Evolutionary conservation across 2,329 filamentous ascomycete genomes (phyloP).

Genomic region (Dactylonectria macrodidyma): DNA sequence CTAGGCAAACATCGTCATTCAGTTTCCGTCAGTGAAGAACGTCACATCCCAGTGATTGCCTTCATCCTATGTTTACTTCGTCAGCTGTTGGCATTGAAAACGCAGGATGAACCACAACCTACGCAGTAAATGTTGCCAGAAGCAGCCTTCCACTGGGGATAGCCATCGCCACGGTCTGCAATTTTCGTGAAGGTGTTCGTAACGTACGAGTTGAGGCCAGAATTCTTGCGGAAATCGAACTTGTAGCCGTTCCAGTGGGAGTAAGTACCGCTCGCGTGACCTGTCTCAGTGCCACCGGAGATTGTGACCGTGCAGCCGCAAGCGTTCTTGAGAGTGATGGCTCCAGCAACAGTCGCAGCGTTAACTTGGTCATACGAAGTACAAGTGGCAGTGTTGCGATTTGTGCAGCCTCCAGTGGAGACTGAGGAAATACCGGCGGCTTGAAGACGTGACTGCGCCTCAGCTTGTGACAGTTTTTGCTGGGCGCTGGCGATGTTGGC

Average conservation of each 20-base stretch:
- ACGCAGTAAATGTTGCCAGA: constrained; percentile 47
- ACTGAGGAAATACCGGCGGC: constrained; percentile 42
- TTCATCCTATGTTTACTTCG: constrained; percentile 31
- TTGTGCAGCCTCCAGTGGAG: constrained; percentile 44
- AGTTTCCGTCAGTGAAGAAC: constrained; percentile 21
- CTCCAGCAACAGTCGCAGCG: constrained; percentile 42
- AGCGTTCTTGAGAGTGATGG: constrained; percentile 44
- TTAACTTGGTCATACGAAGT: constrained; percentile 46
- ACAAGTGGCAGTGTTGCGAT: constrained; percentile 35
- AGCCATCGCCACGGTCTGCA: constrained; percentile 36
- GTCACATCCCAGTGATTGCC: constrained; percentile 43
- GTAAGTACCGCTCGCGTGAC: constrained; percentile 41
- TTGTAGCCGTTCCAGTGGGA: constrained; percentile 45
- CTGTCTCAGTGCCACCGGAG: constrained; percentile 45
- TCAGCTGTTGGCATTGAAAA: background rate
- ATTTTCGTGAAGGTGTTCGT: constrained; percentile 39
- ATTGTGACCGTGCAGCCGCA: constrained; percentile 41
- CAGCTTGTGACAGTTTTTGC: constrained; percentile 29
- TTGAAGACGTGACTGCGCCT: constrained; percentile 36
- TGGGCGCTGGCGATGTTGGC: background rate
- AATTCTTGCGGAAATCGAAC: constrained; percentile 42
- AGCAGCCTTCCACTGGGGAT: constrained; percentile 42
- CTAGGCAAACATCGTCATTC: background rate
- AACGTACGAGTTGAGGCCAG: constrained; percentile 33
- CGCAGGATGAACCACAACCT: constrained; percentile 15